Conservation (phyloP, 2,329 filamentous ascomycete genomes). For the Endoconidiophora polonica region DNA sequence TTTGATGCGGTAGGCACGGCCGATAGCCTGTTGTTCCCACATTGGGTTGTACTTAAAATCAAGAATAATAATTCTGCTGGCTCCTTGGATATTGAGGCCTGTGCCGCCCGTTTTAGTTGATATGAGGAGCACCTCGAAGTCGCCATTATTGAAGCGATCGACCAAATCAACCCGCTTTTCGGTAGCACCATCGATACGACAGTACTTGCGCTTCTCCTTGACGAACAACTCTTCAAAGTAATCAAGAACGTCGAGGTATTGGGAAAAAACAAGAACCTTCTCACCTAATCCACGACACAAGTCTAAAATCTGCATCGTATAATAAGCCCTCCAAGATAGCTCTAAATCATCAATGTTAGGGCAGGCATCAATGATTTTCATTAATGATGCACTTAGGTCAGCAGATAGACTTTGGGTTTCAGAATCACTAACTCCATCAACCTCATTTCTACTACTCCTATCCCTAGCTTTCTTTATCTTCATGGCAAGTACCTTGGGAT, state of each 20-base stretch:
- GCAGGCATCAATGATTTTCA: conserved; percentile 5
- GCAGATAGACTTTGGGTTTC: conserved; percentile 8
- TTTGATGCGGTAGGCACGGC: conserved; percentile 70
- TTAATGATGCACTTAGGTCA: not conserved
- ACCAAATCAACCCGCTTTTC: conserved; percentile 42
- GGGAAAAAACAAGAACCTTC: conserved; percentile 68
- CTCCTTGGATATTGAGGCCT: conserved; percentile 68
- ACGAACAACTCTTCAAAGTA: conserved; percentile 46
- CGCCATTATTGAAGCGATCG: conserved; percentile 49
- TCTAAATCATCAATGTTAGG: conserved; percentile 8
- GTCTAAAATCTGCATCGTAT: conserved; percentile 43
- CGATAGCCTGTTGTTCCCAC: conserved; percentile 73
- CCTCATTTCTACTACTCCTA: not conserved
- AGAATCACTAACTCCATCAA: not conserved
- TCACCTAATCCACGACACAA: conserved; percentile 45
- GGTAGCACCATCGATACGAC: conserved; percentile 53
- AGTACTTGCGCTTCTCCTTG: conserved; percentile 29
- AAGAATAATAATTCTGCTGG: conserved; percentile 74
- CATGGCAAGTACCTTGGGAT: conserved; percentile 31
- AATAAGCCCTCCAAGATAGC: conserved; percentile 29
- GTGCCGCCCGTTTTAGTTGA: conserved; percentile 70
- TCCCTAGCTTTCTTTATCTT: conserved; percentile 17
- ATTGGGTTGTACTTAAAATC: conserved; percentile 71
- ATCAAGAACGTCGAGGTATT: conserved; percentile 51
- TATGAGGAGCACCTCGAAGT: conserved; percentile 53